Conservation (phyloP, 2,329 filamentous ascomycete species). For the Cryphonectria carpinicola region DNA sequence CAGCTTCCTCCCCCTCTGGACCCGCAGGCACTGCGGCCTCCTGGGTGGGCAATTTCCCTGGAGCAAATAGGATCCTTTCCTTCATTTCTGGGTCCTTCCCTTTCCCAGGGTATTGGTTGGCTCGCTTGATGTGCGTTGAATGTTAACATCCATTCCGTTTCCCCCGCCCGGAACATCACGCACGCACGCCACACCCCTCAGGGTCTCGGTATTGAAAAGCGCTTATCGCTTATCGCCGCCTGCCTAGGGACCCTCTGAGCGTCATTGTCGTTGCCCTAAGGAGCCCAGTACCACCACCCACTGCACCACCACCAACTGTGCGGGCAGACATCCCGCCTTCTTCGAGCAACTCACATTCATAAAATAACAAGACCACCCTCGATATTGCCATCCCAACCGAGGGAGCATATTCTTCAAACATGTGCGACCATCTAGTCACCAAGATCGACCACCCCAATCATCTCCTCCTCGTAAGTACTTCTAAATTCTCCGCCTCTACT, state of each 20-base stretch:
- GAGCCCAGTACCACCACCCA: neutral
- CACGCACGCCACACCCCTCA: neutral
- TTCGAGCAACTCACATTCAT: neutral
- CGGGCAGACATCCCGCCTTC: neutral
- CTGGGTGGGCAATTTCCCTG: neutral
- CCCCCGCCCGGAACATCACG: neutral
- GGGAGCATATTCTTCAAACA: slow-evolving; percentile 40
- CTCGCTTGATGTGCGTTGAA: neutral
- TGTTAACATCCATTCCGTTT: neutral
- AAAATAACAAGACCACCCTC: neutral
- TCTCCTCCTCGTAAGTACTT: slow-evolving; percentile 66
- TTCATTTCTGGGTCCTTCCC: neutral
- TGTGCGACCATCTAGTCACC: slow-evolving; percentile 65
- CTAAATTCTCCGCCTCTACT: neutral
- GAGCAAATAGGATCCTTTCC: slow-evolving; percentile 9
- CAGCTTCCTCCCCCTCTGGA: neutral
- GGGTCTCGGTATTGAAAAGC: neutral
- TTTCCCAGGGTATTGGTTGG: neutral
- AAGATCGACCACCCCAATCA: slow-evolving; percentile 77
- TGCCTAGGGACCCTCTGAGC: slow-evolving; percentile 14
- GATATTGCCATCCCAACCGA: neutral
- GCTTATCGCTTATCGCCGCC: slow-evolving; percentile 23
- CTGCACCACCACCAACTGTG: neutral
- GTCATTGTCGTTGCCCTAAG: slow-evolving; percentile 15
- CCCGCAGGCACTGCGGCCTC: neutral